These are phyloP conservation scores for Cystofilobasidium ferigula DNA, from an alignment of 768 basidiomycete species.

Conservation along the genomic window DNA sequence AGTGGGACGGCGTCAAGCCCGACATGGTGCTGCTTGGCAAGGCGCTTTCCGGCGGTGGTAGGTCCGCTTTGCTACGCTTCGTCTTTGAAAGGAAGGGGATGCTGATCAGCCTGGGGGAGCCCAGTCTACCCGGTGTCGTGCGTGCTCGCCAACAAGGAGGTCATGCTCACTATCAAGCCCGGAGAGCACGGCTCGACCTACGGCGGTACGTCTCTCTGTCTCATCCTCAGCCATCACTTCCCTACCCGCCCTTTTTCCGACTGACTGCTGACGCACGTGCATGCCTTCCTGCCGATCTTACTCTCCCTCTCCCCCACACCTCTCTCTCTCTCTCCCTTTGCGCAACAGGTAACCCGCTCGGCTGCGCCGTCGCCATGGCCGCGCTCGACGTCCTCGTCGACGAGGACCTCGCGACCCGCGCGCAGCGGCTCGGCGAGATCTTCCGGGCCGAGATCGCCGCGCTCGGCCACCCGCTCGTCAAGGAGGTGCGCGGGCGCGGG, in stretches of 20 bases:
- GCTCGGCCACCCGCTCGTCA: constrained; percentile 52
- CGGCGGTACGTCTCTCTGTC: constrained; percentile 57
- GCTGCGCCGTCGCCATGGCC: constrained; percentile 89
- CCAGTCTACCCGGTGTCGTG: constrained; percentile 59
- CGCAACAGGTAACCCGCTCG: constrained; percentile 67
- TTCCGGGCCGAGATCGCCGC: constrained; percentile 58
- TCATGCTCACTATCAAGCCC: constrained; percentile 88
- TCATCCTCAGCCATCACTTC: no score
- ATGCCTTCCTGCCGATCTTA: no score
- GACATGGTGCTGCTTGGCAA: constrained; percentile 91
- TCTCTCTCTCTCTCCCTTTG: not conserved
- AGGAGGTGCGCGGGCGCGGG: constrained; percentile 71
- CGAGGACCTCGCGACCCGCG: constrained; percentile 72
- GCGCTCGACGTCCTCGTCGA: constrained; percentile 82
- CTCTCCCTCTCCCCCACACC: not conserved
- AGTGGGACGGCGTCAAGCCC: constrained; percentile 77
- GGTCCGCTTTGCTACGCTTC: constrained; percentile 33
- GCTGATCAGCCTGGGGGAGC: no score
- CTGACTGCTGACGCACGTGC: no score
- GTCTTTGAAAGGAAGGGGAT: no score
- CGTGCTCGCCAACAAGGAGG: constrained; percentile 75
- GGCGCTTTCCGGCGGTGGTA: constrained; percentile 88
- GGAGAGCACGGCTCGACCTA: constrained; percentile 96
- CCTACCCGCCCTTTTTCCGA: not conserved
- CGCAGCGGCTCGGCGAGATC: constrained; percentile 61